These are phyloP conservation scores for Ceratocystis ficicola DNA, from an alignment of 2,329 filamentous ascomycete genomes.

Conservation along the genomic window DNA sequence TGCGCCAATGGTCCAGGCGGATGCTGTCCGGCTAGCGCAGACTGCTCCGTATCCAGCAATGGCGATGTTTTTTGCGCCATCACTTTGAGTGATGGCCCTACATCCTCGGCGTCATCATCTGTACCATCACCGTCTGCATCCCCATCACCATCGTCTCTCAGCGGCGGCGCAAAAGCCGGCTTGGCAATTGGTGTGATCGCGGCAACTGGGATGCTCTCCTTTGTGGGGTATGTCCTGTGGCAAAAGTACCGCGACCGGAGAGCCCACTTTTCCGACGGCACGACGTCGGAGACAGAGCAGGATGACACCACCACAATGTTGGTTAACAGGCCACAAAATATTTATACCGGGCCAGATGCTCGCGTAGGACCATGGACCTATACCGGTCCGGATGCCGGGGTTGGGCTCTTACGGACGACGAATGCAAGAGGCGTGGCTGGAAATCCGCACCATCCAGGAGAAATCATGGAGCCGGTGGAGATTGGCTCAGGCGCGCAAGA, in stretches of 20 bases:
- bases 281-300: slow-evolving; percentile 16
- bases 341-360: slow-evolving; percentile 37
- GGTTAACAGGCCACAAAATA: slow-evolving; percentile 26
- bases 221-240: slow-evolving; percentile 29
- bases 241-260: slow-evolving; percentile 29
- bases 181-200: slow-evolving; percentile 44
- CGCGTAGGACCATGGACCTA: slow-evolving; percentile 38
- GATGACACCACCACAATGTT: slow-evolving; percentile 17
- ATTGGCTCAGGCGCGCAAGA: slow-evolving; percentile 31
- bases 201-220: slow-evolving; percentile 33
- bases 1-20: slow-evolving; percentile 36
- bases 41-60: slow-evolving; percentile 33
- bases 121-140: slow-evolving; percentile 19
- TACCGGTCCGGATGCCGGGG: slow-evolving; percentile 23
- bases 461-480: slow-evolving; percentile 43
- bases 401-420: slow-evolving; percentile 24
- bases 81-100: slow-evolving; percentile 29
- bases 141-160: slow-evolving; percentile 28
- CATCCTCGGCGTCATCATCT: slow-evolving; percentile 24
- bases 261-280: slow-evolving; percentile 20
- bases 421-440: slow-evolving; percentile 31
- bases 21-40: slow-evolving; percentile 38
- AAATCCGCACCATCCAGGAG: slow-evolving; percentile 37
- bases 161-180: slow-evolving; percentile 41
- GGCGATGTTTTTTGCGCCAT: slow-evolving; percentile 33